Percentiles rank a stretch among this genome's conserved stretches.
Evolutionary conservation across 306 rosid species (phyloP).

Genomic region (Vicia villosa): DNA sequence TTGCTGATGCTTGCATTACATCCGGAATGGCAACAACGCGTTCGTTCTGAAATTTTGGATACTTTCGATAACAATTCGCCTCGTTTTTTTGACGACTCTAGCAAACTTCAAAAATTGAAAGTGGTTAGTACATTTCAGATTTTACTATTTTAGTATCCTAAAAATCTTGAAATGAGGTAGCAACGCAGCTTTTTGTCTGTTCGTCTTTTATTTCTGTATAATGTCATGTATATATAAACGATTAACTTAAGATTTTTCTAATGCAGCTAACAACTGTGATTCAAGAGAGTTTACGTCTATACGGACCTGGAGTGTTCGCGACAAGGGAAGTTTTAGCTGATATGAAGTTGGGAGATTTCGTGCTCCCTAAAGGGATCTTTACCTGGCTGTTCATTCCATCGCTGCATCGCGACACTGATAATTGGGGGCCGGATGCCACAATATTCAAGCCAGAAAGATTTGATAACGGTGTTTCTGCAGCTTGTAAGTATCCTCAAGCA

Average conservation of each 20-base stretch:
- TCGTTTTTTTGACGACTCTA: conserved; percentile 11
- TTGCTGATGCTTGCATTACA: conserved; percentile 35
- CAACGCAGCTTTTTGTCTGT: too few species aligned
- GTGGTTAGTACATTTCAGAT: not conserved
- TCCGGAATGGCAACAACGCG: conserved; percentile 42
- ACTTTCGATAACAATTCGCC: conserved; percentile 8
- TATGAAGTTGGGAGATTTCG: conserved; percentile 35
- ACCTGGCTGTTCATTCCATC: conserved; percentile 26
- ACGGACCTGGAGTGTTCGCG: conserved; percentile 13
- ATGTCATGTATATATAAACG: too few species aligned
- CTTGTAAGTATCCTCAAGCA: conserved; percentile 46
- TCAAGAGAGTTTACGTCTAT: conserved; percentile 48
- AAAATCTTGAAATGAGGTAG: not conserved
- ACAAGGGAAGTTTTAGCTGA: conserved; percentile 41
- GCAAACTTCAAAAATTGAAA: conserved; percentile 38
- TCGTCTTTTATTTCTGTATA: too few species aligned
- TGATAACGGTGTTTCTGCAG: conserved; percentile 34
- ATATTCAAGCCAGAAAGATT: conserved; percentile 49
- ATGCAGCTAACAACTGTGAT: conserved; percentile 48
- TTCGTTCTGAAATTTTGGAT: conserved; percentile 39
- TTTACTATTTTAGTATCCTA: not conserved
- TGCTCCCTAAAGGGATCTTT: conserved; percentile 43
- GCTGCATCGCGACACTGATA: conserved; percentile 41
- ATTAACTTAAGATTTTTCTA: too few species aligned
- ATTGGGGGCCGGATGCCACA: conserved; percentile 38